These are phyloP conservation scores for Cytospora schulzeri DNA, from an alignment of 2,329 filamentous ascomycete genomes.

Conservation along the genomic window DNA sequence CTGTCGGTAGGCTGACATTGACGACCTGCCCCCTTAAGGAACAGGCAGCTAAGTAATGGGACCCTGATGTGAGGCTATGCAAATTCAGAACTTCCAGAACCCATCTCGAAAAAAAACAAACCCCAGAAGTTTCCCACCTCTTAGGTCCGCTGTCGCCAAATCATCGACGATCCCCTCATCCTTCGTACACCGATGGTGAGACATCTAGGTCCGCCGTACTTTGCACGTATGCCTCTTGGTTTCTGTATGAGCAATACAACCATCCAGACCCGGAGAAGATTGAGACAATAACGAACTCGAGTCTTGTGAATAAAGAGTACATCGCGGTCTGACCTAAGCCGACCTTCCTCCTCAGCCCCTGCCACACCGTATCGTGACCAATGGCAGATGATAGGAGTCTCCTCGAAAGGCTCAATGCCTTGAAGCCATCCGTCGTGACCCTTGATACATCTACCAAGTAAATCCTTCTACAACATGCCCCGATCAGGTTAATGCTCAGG, in stretches of 20 bases:
- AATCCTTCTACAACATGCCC: conserved; percentile 26
- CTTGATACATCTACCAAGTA: conserved; percentile 45
- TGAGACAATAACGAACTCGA: neutral
- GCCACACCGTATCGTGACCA: neutral
- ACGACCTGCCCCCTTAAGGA: neutral
- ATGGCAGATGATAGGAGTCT: conserved; percentile 47
- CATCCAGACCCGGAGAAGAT: neutral
- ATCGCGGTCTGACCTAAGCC: conserved; percentile 1
- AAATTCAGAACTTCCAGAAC: neutral
- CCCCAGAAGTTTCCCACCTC: neutral
- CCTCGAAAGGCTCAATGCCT: conserved; percentile 56
- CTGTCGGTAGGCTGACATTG: neutral
- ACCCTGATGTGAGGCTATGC: neutral
- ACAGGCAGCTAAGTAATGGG: neutral
- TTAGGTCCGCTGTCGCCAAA: neutral
- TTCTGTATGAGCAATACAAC: neutral
- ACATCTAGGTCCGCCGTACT: neutral
- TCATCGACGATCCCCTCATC: neutral
- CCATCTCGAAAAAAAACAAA: neutral
- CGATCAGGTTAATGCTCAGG: conserved; percentile 4
- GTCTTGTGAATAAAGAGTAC: neutral
- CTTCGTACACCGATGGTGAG: neutral
- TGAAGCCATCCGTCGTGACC: conserved; percentile 45
- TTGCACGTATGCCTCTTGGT: neutral
- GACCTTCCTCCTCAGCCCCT: neutral